Percentiles rank a stretch among this genome's conserved stretches.
These are phyloP conservation scores for Pseudogymnoascus sp. DNA, from an alignment of 2,329 filamentous ascomycete genomes.

Conservation along the genomic window DNA sequence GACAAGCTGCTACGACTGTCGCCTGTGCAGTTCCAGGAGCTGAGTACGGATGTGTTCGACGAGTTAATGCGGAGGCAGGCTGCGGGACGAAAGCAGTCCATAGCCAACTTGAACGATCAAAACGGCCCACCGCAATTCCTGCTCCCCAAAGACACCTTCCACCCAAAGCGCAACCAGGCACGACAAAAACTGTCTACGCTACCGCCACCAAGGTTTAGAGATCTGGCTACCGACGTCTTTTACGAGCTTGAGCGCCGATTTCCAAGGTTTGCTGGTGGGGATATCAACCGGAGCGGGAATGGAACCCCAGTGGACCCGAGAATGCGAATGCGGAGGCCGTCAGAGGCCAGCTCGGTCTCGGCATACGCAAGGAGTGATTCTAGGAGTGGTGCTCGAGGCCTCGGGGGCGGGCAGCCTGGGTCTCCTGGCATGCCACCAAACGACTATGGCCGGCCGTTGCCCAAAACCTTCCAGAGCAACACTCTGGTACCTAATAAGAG, in stretches of 20 bases:
- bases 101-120: constrained; percentile 38
- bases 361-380: constrained; percentile 32
- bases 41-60: constrained; percentile 96
- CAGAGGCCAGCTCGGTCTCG: constrained; percentile 51
- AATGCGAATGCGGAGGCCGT: constrained; percentile 29
- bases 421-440: constrained; percentile 53
- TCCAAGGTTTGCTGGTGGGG: constrained; percentile 66
- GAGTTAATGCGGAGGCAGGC: constrained; percentile 84
- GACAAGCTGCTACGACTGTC: constrained; percentile 91
- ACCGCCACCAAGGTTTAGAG: constrained; percentile 77
- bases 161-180: constrained; percentile 97
- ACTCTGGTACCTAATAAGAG: constrained; percentile 97
- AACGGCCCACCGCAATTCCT: constrained; percentile 62
- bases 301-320: constrained; percentile 48
- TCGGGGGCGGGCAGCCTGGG: constrained; percentile 40
- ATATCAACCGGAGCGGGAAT: constrained; percentile 55
- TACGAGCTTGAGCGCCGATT: constrained; percentile 89
- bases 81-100: constrained; percentile 47
- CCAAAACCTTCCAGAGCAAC: constrained; percentile 88
- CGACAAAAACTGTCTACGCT: constrained; percentile 89
- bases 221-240: constrained; percentile 92
- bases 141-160: constrained; percentile 79
- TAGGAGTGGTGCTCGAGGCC: constrained; percentile 30
- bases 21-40: constrained; percentile 88
- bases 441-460: constrained; percentile 68